These are phyloP conservation scores for Symbiodinium pilosum DNA, from an alignment of 73 alveolate genomes.

Conservation along the genomic window DNA sequence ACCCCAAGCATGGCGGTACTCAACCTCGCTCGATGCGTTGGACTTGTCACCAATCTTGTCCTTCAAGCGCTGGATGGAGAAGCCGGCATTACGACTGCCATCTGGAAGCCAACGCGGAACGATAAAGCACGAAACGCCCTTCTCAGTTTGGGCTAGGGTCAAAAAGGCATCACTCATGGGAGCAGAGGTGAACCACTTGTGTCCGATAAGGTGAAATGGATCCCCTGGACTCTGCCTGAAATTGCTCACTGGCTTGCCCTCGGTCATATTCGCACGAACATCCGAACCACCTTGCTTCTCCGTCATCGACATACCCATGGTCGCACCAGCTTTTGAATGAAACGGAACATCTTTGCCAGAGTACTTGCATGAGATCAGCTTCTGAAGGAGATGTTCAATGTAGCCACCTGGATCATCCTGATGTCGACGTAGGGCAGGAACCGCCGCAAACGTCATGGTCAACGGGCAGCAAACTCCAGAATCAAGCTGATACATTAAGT, in stretches of 20 bases:
- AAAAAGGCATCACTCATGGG: conserved; percentile 89
- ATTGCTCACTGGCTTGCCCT: background rate
- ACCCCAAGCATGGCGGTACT: conserved; percentile 65
- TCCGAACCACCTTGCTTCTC: conserved; percentile 90
- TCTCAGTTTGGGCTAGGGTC: conserved; percentile 53
- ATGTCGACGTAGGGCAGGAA: background rate
- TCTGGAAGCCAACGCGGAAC: conserved; percentile 81
- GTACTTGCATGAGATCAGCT: conserved; percentile 39
- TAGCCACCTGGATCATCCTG: background rate
- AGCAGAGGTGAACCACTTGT: conserved; percentile 85
- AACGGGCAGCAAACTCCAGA: conserved; percentile 78
- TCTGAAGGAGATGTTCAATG: background rate
- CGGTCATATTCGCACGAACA: conserved; percentile 60
- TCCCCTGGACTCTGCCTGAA: background rate
- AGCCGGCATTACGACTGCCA: conserved; percentile 21
- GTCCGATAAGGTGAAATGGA: conserved; percentile 51
- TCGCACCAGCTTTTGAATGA: conserved; percentile 53
- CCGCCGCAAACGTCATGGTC: conserved; percentile 52
- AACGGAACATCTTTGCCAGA: conserved; percentile 18
- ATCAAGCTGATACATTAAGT: conserved; percentile 69
- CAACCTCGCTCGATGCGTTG: conserved; percentile 79
- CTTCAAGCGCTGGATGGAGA: conserved; percentile 52
- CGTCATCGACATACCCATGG: conserved; percentile 77
- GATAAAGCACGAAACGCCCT: conserved; percentile 40
- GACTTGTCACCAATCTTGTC: conserved; percentile 87